phyloP scores from a whole-genome alignment of 352 stramenopile species.

The Pythium oligandrum region DNA sequence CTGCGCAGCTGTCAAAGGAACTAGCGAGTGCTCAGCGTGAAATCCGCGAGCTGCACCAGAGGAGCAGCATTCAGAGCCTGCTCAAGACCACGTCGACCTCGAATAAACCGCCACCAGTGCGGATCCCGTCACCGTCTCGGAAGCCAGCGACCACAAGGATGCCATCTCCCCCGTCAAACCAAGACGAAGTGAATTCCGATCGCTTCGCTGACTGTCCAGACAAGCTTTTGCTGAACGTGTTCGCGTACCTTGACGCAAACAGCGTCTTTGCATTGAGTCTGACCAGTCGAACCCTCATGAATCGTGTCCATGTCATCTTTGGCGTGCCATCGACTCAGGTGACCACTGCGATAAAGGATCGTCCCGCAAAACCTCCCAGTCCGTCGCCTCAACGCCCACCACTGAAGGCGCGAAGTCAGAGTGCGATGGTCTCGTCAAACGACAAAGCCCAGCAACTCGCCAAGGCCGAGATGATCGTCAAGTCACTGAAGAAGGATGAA shows the following conservation, averaged over 20 bases:
- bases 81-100: slow-evolving; percentile 24
- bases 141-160: too few relatives aligned
- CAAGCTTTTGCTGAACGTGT: slow-evolving; percentile 58
- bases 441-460: slow-evolving; percentile 37
- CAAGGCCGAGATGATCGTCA: slow-evolving; percentile 72
- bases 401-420: background rate
- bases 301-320: slow-evolving; percentile 62
- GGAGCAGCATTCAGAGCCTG: slow-evolving; percentile 64
- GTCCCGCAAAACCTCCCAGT: background rate
- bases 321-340: slow-evolving; percentile 34
- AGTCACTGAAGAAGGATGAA: slow-evolving; percentile 75
- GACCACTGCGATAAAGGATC: background rate
- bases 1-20: slow-evolving; percentile 56
- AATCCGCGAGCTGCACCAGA: slow-evolving; percentile 64
- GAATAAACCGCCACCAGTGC: slow-evolving; percentile 13
- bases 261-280: slow-evolving; percentile 70
- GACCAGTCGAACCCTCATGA: slow-evolving; percentile 44
- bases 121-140: slow-evolving; percentile 6
- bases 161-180: slow-evolving; percentile 1
- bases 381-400: background rate
- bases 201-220: slow-evolving; percentile 35
- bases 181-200: slow-evolving; percentile 9
- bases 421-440: background rate
- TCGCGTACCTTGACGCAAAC: slow-evolving; percentile 64
- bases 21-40: slow-evolving; percentile 63